A percentile compares a stretch with the other conserved stretches of the same genome.
Evolutionary conservation across 2,329 filamentous ascomycete species (phyloP).

Genomic region (Aspergillus ruber): DNA sequence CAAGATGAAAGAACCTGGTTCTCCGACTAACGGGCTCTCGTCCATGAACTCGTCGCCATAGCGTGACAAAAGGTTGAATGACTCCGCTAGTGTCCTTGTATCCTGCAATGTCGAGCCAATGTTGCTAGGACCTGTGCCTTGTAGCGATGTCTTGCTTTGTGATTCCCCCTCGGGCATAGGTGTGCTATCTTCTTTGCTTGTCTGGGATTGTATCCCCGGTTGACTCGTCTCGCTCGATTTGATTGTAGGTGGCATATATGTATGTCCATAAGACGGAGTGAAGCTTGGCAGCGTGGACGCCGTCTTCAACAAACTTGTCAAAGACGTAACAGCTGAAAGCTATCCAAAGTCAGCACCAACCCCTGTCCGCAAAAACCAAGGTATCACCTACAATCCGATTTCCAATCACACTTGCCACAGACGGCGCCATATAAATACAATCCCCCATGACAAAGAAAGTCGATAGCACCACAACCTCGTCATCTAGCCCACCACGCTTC

Average conservation of each 20-base stretch:
- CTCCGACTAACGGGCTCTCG: constrained; percentile 56
- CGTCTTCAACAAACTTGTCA: constrained; percentile 50
- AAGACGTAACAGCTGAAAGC: constrained; percentile 50
- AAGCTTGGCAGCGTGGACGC: constrained; percentile 51
- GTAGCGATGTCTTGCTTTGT: constrained; percentile 21
- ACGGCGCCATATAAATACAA: constrained; percentile 57
- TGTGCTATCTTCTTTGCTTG: constrained; percentile 43
- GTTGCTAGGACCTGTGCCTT: constrained; percentile 8
- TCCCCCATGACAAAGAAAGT: constrained; percentile 58
- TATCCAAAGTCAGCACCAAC: constrained; percentile 20
- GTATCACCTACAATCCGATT: constrained; percentile 44
- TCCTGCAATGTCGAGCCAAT: constrained; percentile 26
- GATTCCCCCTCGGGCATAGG: constrained; percentile 37
- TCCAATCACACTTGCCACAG: constrained; percentile 52
- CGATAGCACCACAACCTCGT: constrained; percentile 48
- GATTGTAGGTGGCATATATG: constrained; percentile 48
- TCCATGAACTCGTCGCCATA: constrained; percentile 60
- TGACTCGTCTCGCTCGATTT: constrained; percentile 32
- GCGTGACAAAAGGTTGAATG: constrained; percentile 45
- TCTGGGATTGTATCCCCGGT: constrained; percentile 31
- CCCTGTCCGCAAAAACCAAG: not conserved
- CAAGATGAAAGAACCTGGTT: constrained; percentile 58
- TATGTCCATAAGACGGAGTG: constrained; percentile 54
- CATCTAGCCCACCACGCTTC: constrained; percentile 37
- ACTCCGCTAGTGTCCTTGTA: constrained; percentile 39